Percentiles rank a stretch among this genome's conserved stretches.
Evolutionary conservation across 306 rosid species (phyloP).

Genomic region (Fragaria ananassa): DNA sequence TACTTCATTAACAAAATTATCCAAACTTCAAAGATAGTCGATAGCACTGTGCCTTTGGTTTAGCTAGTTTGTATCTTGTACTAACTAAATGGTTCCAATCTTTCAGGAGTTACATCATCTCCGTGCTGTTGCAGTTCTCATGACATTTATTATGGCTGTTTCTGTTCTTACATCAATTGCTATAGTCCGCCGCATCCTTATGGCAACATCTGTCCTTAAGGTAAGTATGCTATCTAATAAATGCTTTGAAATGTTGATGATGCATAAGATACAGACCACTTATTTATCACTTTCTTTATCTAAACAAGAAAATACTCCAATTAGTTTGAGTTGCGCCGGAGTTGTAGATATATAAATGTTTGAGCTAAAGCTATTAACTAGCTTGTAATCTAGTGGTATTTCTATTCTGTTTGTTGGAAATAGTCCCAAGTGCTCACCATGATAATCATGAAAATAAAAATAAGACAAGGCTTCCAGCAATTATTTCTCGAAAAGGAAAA

Average conservation of each 20-base stretch:
- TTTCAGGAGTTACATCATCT: slow-evolving; percentile 85
- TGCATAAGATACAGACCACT: background rate
- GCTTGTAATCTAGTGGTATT: background rate
- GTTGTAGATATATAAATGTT: background rate
- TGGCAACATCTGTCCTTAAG: slow-evolving; percentile 98
- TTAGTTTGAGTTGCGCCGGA: background rate
- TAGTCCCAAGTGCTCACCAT: background rate
- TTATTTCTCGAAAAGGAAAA: background rate
- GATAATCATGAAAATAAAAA: background rate
- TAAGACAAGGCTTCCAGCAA: background rate
- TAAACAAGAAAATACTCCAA: background rate
- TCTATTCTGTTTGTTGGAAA: background rate
- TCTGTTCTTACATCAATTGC: slow-evolving; percentile 87
- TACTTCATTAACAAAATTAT: slow-evolving; percentile 26
- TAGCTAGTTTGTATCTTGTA: slow-evolving; percentile 14
- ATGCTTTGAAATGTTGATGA: background rate
- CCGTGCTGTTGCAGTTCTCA: slow-evolving; percentile 67
- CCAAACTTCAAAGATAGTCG: slow-evolving; percentile 1
- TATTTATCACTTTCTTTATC: background rate
- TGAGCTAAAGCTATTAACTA: background rate
- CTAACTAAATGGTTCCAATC: slow-evolving; percentile 25
- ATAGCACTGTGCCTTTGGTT: background rate
- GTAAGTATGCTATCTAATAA: slow-evolving; percentile 44
- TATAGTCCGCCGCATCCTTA: slow-evolving; percentile 83
- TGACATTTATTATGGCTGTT: slow-evolving; percentile 79